These are phyloP conservation scores for Ceratocystis variospora DNA, from an alignment of 2,329 filamentous ascomycete species.

Conservation along the genomic window DNA sequence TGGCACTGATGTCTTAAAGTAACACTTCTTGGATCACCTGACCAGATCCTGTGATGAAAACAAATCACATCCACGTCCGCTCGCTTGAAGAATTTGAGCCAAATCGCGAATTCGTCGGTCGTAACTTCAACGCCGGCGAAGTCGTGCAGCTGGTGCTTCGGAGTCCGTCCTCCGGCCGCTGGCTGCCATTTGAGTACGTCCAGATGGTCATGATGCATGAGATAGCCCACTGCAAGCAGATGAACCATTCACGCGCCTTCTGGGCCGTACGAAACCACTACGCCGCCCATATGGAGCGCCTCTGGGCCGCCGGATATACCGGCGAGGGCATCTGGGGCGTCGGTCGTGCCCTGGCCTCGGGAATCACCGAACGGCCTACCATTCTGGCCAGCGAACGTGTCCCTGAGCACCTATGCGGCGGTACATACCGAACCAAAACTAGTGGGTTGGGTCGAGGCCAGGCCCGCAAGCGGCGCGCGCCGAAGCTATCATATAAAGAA, in stretches of 20 bases:
- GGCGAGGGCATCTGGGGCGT: constrained; percentile 76
- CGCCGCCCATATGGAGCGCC: constrained; percentile 51
- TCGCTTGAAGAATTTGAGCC: constrained; percentile 69
- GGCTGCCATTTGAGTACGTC: constrained; percentile 72
- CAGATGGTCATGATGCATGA: constrained; percentile 97
- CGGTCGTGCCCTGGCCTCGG: constrained; percentile 49
- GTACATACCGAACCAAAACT: constrained; percentile 52
- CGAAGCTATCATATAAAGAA: constrained; percentile 52
- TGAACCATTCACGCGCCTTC: constrained; percentile 75
- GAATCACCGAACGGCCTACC: constrained; percentile 42
- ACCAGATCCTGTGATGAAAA: constrained; percentile 54
- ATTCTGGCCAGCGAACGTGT: constrained; percentile 42
- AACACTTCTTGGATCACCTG: not conserved
- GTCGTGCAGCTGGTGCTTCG: constrained; percentile 74
- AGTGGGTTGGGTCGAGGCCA: constrained; percentile 31
- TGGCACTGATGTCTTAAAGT: not conserved
- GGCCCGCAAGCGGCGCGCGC: constrained; percentile 28
- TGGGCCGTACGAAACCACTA: constrained; percentile 68
- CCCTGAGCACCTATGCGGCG: constrained; percentile 65
- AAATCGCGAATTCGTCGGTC: constrained; percentile 70
- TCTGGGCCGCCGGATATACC: constrained; percentile 59
- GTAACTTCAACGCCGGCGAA: constrained; percentile 83
- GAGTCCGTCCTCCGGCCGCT: constrained; percentile 47
- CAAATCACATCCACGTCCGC: constrained; percentile 45
- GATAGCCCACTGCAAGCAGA: constrained; percentile 75